Conservation (phyloP, 306 rosid species). For the Quercus engelmannii region DNA sequence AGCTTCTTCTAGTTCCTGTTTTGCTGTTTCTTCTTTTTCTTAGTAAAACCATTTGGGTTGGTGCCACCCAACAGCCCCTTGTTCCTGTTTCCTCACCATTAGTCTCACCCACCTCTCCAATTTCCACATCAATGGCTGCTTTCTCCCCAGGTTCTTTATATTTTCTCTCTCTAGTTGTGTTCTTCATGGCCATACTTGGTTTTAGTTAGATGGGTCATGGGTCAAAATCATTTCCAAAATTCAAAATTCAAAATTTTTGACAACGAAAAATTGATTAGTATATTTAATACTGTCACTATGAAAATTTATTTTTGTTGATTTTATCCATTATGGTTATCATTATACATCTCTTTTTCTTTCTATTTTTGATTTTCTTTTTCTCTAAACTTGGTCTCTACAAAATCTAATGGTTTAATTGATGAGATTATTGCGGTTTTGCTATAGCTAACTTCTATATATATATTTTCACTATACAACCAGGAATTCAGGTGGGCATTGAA, state of each 20-base stretch:
- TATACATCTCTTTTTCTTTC: neutral
- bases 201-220: neutral
- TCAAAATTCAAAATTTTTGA: conserved; percentile 34
- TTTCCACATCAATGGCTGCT: conserved; percentile 50
- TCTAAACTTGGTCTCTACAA: neutral
- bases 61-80: conserved; percentile 37
- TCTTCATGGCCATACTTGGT: conserved; percentile 17
- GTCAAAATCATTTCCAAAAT: conserved; percentile 25
- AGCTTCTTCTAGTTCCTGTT: conserved; percentile 30
- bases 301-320: neutral
- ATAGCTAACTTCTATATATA: conserved; percentile 8
- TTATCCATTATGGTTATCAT: neutral
- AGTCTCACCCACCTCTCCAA: conserved; percentile 38
- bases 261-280: neutral
- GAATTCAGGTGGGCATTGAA: conserved; percentile 34
- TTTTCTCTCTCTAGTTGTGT: too few species aligned
- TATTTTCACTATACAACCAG: conserved; percentile 35
- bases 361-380: conserved; percentile 16
- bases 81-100: conserved; percentile 39
- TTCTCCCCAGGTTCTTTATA: conserved; percentile 54
- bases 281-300: conserved; percentile 27
- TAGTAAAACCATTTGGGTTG: conserved; percentile 39
- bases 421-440: neutral
- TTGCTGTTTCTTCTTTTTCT: conserved; percentile 34
- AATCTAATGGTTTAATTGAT: conserved; percentile 8